A percentile compares a stretch with the other conserved stretches of the same genome.
These are phyloP conservation scores for Xylariales sp. DNA, from an alignment of 2,329 filamentous ascomycete species.

Conservation along the genomic window DNA sequence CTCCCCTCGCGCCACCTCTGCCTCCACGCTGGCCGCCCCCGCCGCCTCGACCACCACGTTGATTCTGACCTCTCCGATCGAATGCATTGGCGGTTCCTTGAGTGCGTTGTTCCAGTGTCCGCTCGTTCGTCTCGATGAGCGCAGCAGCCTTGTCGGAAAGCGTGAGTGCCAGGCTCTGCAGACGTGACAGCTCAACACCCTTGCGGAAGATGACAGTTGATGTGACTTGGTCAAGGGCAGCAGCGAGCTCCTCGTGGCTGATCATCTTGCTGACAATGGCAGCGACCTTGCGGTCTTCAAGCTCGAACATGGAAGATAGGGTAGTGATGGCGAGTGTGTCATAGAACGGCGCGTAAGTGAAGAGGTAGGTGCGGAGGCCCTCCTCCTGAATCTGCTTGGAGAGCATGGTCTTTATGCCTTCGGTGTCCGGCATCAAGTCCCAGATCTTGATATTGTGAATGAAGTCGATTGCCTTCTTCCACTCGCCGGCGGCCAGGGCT, in stretches of 20 bases:
- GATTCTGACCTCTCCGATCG: slow-evolving; percentile 79
- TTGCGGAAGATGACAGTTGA: slow-evolving; percentile 98
- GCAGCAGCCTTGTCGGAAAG: slow-evolving; percentile 93
- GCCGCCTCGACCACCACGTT: slow-evolving; percentile 55
- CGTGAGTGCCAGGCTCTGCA: slow-evolving; percentile 91
- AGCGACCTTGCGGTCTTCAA: slow-evolving; percentile 84
- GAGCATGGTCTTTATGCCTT: slow-evolving; percentile 95
- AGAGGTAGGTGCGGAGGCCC: slow-evolving; percentile 94
- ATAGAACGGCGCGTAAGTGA: slow-evolving; percentile 99
- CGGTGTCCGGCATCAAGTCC: slow-evolving; percentile 91
- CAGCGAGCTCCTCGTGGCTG: slow-evolving; percentile 94
- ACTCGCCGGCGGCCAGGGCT: slow-evolving; percentile 92
- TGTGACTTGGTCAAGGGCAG: slow-evolving; percentile 96
- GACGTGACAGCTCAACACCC: slow-evolving; percentile 92
- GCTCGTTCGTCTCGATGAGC: slow-evolving; percentile 95
- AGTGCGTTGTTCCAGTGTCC: slow-evolving; percentile 93
- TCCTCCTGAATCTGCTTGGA: slow-evolving; percentile 98
- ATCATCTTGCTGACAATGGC: slow-evolving; percentile 99
- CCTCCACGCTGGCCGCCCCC: slow-evolving; percentile 52
- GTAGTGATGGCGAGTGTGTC: slow-evolving; percentile 87
- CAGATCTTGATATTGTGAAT: slow-evolving; percentile 99
- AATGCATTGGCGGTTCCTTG: slow-evolving; percentile 94
- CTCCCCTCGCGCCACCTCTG: slow-evolving; percentile 34
- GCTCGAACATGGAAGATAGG: slow-evolving; percentile 91
- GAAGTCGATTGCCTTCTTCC: slow-evolving; percentile 92